These are phyloP conservation scores for Sugiyamaella mastotermitis DNA, from an alignment of 805 yeast genomes.

Conservation along the genomic window DNA sequence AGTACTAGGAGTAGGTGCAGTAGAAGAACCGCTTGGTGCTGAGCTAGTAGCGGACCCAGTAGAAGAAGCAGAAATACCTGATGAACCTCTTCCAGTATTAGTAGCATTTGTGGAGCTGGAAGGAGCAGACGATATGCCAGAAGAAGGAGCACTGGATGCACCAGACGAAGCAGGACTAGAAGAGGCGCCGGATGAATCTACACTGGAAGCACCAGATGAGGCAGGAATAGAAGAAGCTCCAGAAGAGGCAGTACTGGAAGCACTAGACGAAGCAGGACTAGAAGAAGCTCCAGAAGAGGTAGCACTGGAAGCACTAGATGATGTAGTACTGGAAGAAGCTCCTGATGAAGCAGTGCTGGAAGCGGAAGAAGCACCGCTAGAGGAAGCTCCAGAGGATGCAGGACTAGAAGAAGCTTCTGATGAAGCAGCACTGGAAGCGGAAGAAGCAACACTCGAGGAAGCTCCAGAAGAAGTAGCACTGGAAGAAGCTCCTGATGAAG, in stretches of 20 bases:
- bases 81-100: background rate
- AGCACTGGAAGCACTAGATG: background rate
- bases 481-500: background rate
- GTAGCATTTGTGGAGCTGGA: background rate
- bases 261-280: background rate
- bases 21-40: background rate
- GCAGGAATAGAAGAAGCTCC: slow-evolving; percentile 22
- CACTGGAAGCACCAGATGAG: background rate
- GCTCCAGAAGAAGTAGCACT: background rate
- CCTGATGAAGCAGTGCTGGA: background rate
- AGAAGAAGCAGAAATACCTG: slow-evolving; percentile 3
- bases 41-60: background rate
- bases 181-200: slow-evolving; percentile 45
- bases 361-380: background rate
- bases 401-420: background rate
- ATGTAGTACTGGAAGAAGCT: background rate
- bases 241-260: slow-evolving; percentile 55
- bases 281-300: slow-evolving; percentile 45
- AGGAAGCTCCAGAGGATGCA: background rate
- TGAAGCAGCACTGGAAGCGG: background rate
- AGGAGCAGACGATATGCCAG: slow-evolving; percentile 34
- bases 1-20: background rate
- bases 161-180: background rate
- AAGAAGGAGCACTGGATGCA: slow-evolving; percentile 44
- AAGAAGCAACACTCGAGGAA: background rate